These are phyloP conservation scores for Wickerhamiella occidentalis DNA, from an alignment of 805 yeast species.

Conservation along the genomic window DNA sequence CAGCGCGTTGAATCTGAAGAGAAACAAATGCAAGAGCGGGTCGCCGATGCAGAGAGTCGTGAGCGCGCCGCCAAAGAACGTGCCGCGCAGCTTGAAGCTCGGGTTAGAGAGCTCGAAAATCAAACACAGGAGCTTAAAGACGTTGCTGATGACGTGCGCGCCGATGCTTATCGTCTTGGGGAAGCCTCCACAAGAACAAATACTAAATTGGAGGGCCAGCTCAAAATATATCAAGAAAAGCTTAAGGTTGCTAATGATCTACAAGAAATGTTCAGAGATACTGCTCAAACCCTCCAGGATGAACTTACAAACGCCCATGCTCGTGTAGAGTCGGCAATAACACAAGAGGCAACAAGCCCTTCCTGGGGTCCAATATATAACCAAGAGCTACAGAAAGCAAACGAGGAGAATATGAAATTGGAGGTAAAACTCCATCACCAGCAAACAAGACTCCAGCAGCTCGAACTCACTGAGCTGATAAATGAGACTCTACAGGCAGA, in stretches of 20 bases:
- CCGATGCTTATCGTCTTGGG: background rate
- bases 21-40: background rate
- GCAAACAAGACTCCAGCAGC: background rate
- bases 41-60: background rate
- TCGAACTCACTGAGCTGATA: conserved; percentile 3
- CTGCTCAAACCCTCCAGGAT: background rate
- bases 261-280: background rate
- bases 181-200: background rate
- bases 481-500: conserved; percentile 5
- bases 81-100: background rate
- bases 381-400: background rate
- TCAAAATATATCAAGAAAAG: background rate
- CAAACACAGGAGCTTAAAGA: background rate
- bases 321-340: no score
- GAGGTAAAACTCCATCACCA: conserved; percentile 1
- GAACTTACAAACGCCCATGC: background rate
- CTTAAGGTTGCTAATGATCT: background rate
- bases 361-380: background rate
- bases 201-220: background rate
- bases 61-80: background rate
- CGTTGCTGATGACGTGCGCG: background rate
- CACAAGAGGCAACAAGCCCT: background rate
- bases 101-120: background rate
- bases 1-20: background rate
- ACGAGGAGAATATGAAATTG: background rate